Conservation (phyloP, 1,139 yeast species). For the Candida tetrigidarum region DNA sequence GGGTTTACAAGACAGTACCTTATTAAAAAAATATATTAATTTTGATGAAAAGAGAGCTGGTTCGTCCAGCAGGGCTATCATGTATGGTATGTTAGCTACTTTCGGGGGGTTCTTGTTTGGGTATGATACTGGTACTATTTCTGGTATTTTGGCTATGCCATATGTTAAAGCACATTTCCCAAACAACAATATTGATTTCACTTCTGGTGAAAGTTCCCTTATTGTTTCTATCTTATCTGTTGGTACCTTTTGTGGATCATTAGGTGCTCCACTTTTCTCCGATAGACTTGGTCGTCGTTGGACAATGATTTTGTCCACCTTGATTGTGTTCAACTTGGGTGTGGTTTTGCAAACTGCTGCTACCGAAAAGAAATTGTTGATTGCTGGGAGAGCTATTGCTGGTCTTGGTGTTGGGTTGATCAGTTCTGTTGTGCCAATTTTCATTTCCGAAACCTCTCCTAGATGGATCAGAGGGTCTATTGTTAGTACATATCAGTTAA, state of each 20-base stretch:
- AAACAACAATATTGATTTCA: conserved; percentile 26
- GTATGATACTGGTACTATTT: conserved; percentile 80
- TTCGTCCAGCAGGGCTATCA: conserved; percentile 51
- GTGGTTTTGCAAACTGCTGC: conserved; percentile 64
- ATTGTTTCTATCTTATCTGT: conserved; percentile 70
- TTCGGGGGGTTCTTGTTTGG: conserved; percentile 75
- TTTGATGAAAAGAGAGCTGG: conserved; percentile 52
- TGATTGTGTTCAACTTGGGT: conserved; percentile 61
- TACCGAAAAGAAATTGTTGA: conserved; percentile 37
- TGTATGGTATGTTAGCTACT: conserved; percentile 54
- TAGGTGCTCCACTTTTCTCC: conserved; percentile 56
- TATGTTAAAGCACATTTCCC: conserved; percentile 60
- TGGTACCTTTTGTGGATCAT: conserved; percentile 74
- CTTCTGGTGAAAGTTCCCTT: conserved; percentile 63
- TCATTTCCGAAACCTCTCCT: conserved; percentile 70
- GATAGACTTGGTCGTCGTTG: conserved; percentile 65
- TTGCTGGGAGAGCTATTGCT: conserved; percentile 63
- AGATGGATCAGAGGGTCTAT: conserved; percentile 72
- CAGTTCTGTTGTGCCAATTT: conserved; percentile 65
- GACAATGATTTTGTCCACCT: conserved; percentile 54
- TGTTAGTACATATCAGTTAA: conserved; percentile 67
- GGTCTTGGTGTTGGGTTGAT: conserved; percentile 72
- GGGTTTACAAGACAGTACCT: conserved; percentile 43
- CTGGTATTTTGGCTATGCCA: conserved; percentile 76
- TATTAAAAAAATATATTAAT: conserved; percentile 35